Evolutionary conservation across 768 basidiomycete genomes (phyloP).

Genomic region (Termitomyces sp.): DNA sequence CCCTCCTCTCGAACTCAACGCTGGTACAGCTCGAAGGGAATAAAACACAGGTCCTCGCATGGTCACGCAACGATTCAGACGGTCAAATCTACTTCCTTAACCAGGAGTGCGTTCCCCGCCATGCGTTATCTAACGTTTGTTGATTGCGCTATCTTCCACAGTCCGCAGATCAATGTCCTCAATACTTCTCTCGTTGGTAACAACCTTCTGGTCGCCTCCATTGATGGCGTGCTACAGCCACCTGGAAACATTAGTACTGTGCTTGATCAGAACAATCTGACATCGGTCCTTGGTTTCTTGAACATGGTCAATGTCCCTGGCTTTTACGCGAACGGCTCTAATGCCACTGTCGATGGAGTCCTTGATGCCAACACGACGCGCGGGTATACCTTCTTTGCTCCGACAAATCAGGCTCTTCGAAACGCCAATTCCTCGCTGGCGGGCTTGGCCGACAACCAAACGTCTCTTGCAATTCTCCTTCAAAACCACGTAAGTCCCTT

Average conservation of each 20-base stretch:
- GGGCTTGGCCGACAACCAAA: slow-evolving; percentile 36
- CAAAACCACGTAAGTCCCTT: slow-evolving; percentile 52
- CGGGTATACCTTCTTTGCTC: slow-evolving; percentile 69
- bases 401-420: slow-evolving; percentile 46
- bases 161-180: slow-evolving; percentile 22
- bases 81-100: slow-evolving; percentile 42
- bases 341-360: slow-evolving; percentile 29
- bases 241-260: slow-evolving; percentile 45
- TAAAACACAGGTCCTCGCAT: slow-evolving; percentile 50
- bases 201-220: slow-evolving; percentile 36
- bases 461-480: slow-evolving; percentile 40
- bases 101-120: slow-evolving; percentile 31
- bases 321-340: slow-evolving; percentile 20
- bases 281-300: slow-evolving; percentile 29
- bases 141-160: not conserved
- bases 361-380: slow-evolving; percentile 27
- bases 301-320: slow-evolving; percentile 20
- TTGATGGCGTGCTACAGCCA: slow-evolving; percentile 45
- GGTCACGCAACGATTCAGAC: slow-evolving; percentile 32
- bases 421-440: slow-evolving; percentile 27
- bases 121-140: not conserved
- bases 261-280: slow-evolving; percentile 37
- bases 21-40: slow-evolving; percentile 54
- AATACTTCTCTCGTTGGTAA: slow-evolving; percentile 34
- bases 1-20: slow-evolving; percentile 46